Base-by-base conservation (phyloP, 108 stramenopile genomes). In the Cyclotella baltica region DNA sequence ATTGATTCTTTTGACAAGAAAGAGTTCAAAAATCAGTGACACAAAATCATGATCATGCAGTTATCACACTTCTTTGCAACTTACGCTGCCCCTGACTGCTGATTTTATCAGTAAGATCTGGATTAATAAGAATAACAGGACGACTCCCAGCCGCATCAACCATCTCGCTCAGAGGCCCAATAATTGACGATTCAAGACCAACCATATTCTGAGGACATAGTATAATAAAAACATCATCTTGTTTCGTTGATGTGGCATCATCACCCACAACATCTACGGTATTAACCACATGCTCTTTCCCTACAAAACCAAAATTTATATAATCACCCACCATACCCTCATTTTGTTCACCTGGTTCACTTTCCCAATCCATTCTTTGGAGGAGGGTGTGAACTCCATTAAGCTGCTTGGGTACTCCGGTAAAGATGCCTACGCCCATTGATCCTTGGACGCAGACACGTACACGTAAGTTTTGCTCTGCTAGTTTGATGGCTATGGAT, bases 341-440 rank as follows among this genome's bases (percentile, higher is more conserved):
- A 74, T 95, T 92, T 64, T 83, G 77, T 80, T 95, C 94, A 9
- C 94, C 93, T 27, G 83, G 78, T 20, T 80, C 83, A 15, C 83
- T 79, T 78, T 91, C 88, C 94, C 94, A 95, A 75, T 95, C 94
- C 94, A 95, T 95, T 67, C 88, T 78, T 71, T 92, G 92, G 13
- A 95, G 63, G 11, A 95, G 58, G 61, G 87, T 91, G 20, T 85
- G 53, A 8, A 91, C 94, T 18, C 94, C 94, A 80, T 76, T 91
- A 46, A 95, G 47, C 63, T 91, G 90, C 58, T 95, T 95, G 30
- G 94, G 94, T 4, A 88, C 68, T 10, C 87, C 94, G 1, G 94
- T 95, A 63, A 95, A 95, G 47, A 95, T 95, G 18, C 93, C 93
- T 18, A 94, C 94, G 9, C 94, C 94, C 94, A 94, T 94, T 28